Evolutionary conservation across 2,329 filamentous ascomycete species (phyloP), one percentile per base, ranked within the genome.

Genomic region (Neophaeococcomyces aloes): DNA sequence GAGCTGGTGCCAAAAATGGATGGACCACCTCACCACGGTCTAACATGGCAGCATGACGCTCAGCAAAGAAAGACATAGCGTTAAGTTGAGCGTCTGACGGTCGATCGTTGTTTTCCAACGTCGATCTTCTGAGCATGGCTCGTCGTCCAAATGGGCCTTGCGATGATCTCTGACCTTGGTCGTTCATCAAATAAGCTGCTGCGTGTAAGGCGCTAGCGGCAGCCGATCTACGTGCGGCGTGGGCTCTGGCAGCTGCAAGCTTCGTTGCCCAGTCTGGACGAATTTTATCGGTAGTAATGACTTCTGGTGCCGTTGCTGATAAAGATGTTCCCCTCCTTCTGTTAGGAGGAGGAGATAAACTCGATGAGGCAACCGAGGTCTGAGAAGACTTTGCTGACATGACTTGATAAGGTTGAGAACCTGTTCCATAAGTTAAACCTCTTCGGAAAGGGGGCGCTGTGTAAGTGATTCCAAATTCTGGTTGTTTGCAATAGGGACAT

Each of bases 381-480:
- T 82, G 82, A 0, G 88, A 94, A 1, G 88, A 93, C 76, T 89
- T 86, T 30, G 87, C 85, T 1, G 86, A 80, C 33, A 68, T 64
- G 11, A 70, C 62, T 42, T 64, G 70, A 49, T 79, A 63, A 13
- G 71, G 65, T 34, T 72, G 71, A 15, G 67, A 51, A 39, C 67
- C 59, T 17, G 72, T 66, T 1, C 77, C 72, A 59, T 89, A 89
- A 1, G 76, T 69, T 25, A 98, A 65, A 1, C 91, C 91, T 50
- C 88, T 75, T 18, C 87, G 80, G 67, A 96, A 96, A 0, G 85
- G 79, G 2, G 91, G 91, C 10, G 87, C 75, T 3, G 89, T 79
- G 61, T 95, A 98, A 0, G 86, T 94, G n/a, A 98, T 83, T 36
- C 91, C 91, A 59, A 96, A 95, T 52, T 98, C 89, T 1, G 86